phyloP scores from a whole-genome alignment of 352 stramenopile genomes.

The Phytophthora fragariae region DNA sequence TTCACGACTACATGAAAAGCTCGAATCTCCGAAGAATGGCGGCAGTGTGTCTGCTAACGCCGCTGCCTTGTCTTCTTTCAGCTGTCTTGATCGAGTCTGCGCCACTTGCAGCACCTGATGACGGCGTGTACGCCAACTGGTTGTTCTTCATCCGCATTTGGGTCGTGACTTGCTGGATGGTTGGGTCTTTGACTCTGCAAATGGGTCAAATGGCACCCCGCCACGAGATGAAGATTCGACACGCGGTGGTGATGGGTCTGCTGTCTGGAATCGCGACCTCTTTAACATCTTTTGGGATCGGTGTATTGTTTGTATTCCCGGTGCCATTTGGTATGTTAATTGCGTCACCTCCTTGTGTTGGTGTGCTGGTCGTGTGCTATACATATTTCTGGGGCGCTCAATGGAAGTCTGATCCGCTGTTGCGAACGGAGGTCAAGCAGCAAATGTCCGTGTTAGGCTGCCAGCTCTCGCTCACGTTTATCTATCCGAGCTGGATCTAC shows the following conservation, averaged over 20 bases:
- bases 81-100: neutral
- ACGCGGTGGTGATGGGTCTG: neutral
- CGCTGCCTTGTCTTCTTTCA: neutral
- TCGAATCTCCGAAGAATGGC: neutral
- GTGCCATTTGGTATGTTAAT: neutral
- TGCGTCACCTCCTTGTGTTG: neutral
- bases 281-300: neutral
- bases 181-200: neutral
- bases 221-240: neutral
- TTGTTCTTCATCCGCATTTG: neutral
- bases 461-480: constrained; percentile 13
- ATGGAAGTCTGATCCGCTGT: neutral
- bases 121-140: neutral
- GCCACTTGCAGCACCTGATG: neutral
- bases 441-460: constrained; percentile 1
- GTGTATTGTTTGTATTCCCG: neutral
- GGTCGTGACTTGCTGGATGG: neutral
- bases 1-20: neutral
- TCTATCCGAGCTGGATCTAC: constrained; percentile 31
- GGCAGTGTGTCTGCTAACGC: neutral
- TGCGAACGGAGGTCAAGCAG: neutral
- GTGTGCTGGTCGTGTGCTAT: neutral
- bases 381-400: neutral
- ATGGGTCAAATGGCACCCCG: neutral
- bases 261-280: neutral